These are phyloP conservation scores for Leishmania major DNA, from an alignment of 208 protist genomes.

Conservation along the genomic window DNA sequence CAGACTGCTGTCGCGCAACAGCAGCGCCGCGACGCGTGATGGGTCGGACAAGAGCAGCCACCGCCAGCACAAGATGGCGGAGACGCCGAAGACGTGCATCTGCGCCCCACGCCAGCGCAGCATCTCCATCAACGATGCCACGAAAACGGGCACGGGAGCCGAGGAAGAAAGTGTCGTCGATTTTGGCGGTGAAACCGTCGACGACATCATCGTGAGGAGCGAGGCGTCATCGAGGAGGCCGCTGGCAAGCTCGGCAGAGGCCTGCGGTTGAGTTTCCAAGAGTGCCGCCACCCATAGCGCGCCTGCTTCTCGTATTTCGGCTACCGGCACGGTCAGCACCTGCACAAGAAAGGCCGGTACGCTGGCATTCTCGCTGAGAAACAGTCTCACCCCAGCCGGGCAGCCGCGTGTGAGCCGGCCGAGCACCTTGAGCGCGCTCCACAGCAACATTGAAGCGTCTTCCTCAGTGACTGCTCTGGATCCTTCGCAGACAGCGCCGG, in stretches of 20 bases:
- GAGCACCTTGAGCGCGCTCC: conserved; percentile 28
- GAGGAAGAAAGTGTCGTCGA: not conserved
- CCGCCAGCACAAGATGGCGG: conserved; percentile 52
- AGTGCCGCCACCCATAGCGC: conserved; percentile 34
- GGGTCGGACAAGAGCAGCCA: conserved; percentile 56
- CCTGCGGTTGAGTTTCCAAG: conserved; percentile 33
- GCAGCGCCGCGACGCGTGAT: conserved; percentile 15
- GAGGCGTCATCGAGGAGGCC: conserved; percentile 5
- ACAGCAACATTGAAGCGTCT: conserved; percentile 34
- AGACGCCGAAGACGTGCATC: conserved; percentile 33
- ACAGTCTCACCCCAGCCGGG: conserved; percentile 29
- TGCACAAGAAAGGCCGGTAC: conserved; percentile 28
- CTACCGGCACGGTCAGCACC: conserved; percentile 42
- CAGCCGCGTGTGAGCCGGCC: conserved; percentile 29
- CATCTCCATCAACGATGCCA: conserved; percentile 29
- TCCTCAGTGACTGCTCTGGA: conserved; percentile 3
- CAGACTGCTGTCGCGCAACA: conserved; percentile 25
- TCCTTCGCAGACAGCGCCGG: conserved; percentile 11
- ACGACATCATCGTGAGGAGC: not conserved
- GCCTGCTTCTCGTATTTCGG: conserved; percentile 40
- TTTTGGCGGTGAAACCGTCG: not conserved
- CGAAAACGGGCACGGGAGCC: not conserved
- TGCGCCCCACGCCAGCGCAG: conserved; percentile 28
- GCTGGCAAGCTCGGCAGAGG: conserved; percentile 19
- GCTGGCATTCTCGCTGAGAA: conserved; percentile 17